Evolutionary conservation across 345 rosid species (phyloP), one percentile per base, ranked within the genome.

Genomic region (Populus pruinosa): DNA sequence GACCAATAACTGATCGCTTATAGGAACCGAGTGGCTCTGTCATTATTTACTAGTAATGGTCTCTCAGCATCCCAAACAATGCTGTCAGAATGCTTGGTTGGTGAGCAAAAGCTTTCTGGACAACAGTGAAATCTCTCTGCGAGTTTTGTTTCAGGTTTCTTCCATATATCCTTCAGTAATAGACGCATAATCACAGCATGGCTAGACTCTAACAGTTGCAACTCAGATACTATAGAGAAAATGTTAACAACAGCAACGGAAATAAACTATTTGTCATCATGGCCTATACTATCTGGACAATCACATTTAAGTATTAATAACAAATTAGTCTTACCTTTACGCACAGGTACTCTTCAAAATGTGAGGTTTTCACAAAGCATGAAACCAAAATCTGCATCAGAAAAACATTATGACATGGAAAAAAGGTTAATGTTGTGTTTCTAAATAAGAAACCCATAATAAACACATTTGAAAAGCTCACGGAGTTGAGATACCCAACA

Each of bases 321-420:
- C 21, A 68, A 68, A 67, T 13, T 13, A 53, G 44, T 43, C 76
- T 79, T 82, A 93, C 99, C 98, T 91, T 93, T 72, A 92, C 98
- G 68, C 99, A 82, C 0, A 90, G 85, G 76, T 92, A 93, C 80
- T 93, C 99, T 84, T 93, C 99, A 77, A 82, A 76, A 83, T 77
- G 97, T 33, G 99, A 90, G 69, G 99, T 96, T 79, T 91, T 96
- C 72, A 91, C 98, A 79, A 96, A 96, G 85, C 98, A 92, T 49
- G 97, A 96, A 65, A 96, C 84, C 78, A 96, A 79, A 70, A 96
- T 87, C 99, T 95, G 97, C 76, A 80, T 82, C 27, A 44, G 53
- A 69, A 14, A 76, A 53, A 80, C 29, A 50, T 76, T 14, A 79
- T 74, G 68, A 66, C 67, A 71, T 25, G 49, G 53, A 55, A 80